Percentiles rank a stretch among this genome's conserved stretches.
Evolutionary conservation across 352 stramenopile genomes (phyloP).

Genomic region (Phytophthora pluvialis): DNA sequence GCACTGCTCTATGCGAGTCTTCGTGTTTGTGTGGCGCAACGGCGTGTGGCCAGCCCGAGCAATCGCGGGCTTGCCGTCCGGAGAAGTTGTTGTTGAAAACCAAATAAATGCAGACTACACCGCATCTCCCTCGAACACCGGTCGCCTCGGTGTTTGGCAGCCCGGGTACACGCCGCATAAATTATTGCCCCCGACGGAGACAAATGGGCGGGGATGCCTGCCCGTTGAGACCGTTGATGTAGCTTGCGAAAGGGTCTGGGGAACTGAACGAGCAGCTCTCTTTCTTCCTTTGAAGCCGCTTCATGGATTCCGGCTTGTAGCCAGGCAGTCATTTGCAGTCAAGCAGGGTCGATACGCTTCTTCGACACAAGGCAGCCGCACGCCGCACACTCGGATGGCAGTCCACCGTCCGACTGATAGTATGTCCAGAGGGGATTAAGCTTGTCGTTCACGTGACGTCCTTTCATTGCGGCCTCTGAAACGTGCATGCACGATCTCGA

Average conservation of each 20-base stretch:
- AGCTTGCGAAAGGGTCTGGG: no score
- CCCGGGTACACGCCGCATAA: not conserved
- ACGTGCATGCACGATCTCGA: not conserved
- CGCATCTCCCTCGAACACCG: conserved; percentile 2
- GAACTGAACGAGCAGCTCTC: no score
- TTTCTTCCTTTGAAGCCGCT: no score
- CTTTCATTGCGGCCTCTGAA: conserved; percentile 1
- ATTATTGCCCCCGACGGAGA: not conserved
- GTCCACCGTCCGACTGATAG: conserved; percentile 3
- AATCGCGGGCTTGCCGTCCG: conserved; percentile 14
- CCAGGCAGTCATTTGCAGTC: not conserved
- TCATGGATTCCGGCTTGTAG: not conserved
- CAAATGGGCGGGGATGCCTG: no score
- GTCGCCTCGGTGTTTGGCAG: not conserved
- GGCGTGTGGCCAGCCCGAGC: conserved; percentile 11
- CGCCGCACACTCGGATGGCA: not conserved
- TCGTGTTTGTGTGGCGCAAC: conserved; percentile 14
- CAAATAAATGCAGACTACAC: not conserved
- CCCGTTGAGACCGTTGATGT: no score
- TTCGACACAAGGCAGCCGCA: not conserved
- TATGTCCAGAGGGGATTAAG: not conserved
- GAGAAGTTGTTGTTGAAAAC: conserved; percentile 2
- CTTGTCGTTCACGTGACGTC: not conserved
- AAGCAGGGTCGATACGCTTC: conserved; percentile 4
- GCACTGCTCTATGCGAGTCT: conserved; percentile 8